phyloP scores from a whole-genome alignment of 805 yeast species.

The Ogataea thermomethanolica region DNA sequence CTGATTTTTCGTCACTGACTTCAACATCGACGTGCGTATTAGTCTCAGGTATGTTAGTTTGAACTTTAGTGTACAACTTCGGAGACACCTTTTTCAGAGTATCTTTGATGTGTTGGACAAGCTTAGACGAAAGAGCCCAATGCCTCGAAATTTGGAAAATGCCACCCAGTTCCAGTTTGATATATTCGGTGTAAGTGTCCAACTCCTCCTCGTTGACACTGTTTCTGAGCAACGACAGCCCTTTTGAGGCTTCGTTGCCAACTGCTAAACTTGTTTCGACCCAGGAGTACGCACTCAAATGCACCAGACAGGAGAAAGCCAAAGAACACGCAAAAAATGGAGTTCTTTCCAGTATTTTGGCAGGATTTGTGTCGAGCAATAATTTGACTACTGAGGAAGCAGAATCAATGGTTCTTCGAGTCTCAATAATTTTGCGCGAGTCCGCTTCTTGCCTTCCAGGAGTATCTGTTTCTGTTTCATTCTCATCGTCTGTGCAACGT shows the following conservation, averaged over 20 bases:
- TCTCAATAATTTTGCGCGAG: conserved; percentile 46
- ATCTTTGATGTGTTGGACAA: conserved; percentile 45
- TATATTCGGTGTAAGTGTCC: conserved; percentile 44
- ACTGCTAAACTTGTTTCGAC: conserved; percentile 37
- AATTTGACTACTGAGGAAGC: conserved; percentile 47
- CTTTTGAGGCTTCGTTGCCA: conserved; percentile 12
- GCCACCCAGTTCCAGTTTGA: conserved; percentile 47
- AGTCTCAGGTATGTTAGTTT: conserved; percentile 29
- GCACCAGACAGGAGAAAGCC: conserved; percentile 51
- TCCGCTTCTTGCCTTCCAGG: conserved; percentile 35
- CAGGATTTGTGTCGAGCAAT: conserved; percentile 45
- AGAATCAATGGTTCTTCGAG: conserved; percentile 51
- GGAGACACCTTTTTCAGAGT: conserved; percentile 43
- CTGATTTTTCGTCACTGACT: background rate
- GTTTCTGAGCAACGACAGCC: conserved; percentile 21
- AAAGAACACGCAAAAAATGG: conserved; percentile 52
- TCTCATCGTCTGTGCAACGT: conserved; percentile 33
- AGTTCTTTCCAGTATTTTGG: conserved; percentile 41
- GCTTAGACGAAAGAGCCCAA: conserved; percentile 47
- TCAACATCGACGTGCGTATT: conserved; percentile 11
- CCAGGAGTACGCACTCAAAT: conserved; percentile 53
- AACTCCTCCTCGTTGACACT: conserved; percentile 36
- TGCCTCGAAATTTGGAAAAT: conserved; percentile 48
- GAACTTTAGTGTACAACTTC: conserved; percentile 36
- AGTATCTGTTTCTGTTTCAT: conserved; percentile 29